phyloP scores from a whole-genome alignment of 2,329 filamentous ascomycete genomes.

The Phialemoniopsis sp. region DNA sequence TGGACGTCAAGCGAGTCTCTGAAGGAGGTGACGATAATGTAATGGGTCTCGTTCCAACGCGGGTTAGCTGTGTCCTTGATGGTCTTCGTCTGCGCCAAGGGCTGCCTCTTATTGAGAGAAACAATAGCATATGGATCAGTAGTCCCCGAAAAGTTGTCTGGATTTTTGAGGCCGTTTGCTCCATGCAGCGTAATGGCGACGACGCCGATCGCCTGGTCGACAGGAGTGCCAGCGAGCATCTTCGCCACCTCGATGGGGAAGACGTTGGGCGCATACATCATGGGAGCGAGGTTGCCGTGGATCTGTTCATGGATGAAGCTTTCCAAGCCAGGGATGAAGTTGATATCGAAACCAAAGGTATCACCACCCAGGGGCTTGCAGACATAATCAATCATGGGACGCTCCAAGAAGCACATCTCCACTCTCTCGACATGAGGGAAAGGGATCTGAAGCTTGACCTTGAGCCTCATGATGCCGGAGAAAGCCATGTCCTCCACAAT shows the following conservation, averaged over 20 bases:
- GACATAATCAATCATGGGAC: conserved; percentile 89
- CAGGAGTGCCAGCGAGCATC: conserved; percentile 89
- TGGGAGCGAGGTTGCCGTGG: conserved; percentile 86
- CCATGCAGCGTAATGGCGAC: conserved; percentile 88
- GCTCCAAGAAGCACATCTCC: conserved; percentile 90
- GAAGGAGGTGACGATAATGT: conserved; percentile 89
- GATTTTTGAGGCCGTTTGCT: conserved; percentile 88
- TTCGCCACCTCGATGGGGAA: conserved; percentile 99
- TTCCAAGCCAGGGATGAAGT: conserved; percentile 94
- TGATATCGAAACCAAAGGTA: conserved; percentile 95
- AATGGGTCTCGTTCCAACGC: conserved; percentile 94
- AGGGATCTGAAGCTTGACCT: conserved; percentile 93
- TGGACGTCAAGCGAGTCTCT: conserved; percentile 82
- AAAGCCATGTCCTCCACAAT: conserved; percentile 99
- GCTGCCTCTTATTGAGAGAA: conserved; percentile 76
- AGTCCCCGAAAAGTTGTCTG: conserved; percentile 87
- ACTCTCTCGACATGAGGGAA: conserved; percentile 94
- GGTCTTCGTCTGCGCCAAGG: conserved; percentile 85
- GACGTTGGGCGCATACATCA: conserved; percentile 98
- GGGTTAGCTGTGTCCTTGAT: conserved; percentile 81
- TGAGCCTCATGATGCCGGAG: conserved; percentile 91
- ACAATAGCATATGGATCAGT: conserved; percentile 86
- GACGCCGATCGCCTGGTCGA: conserved; percentile 94
- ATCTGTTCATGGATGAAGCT: conserved; percentile 94
- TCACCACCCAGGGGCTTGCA: conserved; percentile 97